A percentile compares a stretch with the other conserved stretches of the same genome.
Evolutionary conservation across 1,284 basidiomycete genomes (phyloP).

Genomic region (Xerocomus amazonicus): DNA sequence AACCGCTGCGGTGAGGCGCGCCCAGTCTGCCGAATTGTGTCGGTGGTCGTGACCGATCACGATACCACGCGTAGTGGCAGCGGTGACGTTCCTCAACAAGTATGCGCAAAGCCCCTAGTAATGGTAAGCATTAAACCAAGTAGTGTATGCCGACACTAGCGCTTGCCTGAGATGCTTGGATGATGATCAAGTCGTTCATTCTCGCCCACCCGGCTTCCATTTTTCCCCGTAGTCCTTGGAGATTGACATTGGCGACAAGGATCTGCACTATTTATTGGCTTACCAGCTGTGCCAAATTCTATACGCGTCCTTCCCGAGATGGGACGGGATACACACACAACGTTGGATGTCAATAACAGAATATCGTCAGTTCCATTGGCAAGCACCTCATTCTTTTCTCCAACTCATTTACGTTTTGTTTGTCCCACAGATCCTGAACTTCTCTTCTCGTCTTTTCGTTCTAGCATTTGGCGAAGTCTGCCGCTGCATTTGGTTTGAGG

Average conservation of each 20-base stretch:
- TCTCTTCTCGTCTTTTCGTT: slow-evolving; percentile 54
- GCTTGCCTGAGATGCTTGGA: slow-evolving; percentile 75
- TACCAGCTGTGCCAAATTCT: slow-evolving; percentile 84
- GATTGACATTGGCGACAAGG: slow-evolving; percentile 2
- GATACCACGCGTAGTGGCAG: slow-evolving; percentile 59
- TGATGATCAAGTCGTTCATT: slow-evolving; percentile 83
- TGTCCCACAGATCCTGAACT: slow-evolving; percentile 49
- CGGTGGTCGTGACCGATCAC: slow-evolving; percentile 83
- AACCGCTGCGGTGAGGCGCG: slow-evolving; percentile 63
- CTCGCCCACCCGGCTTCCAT: slow-evolving; percentile 86
- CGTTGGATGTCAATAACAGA: background rate
- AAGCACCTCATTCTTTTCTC: slow-evolving; percentile 55
- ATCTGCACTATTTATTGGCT: slow-evolving; percentile 7
- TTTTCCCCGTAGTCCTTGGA: slow-evolving; percentile 65
- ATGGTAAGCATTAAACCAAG: background rate
- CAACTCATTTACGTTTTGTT: slow-evolving; percentile 46
- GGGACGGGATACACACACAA: background rate
- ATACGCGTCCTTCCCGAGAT: slow-evolving; percentile 55
- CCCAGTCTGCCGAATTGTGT: slow-evolving; percentile 75
- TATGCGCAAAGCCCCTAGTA: slow-evolving; percentile 73
- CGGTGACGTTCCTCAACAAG: slow-evolving; percentile 47
- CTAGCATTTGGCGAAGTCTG: slow-evolving; percentile 30
- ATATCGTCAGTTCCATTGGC: slow-evolving; percentile 1
- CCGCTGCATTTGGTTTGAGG: background rate
- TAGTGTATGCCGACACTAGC: too few relatives aligned